Evolutionary conservation across 495 filamentous ascomycete genomes (phyloP).

Genomic region (Patellaria atrata): DNA sequence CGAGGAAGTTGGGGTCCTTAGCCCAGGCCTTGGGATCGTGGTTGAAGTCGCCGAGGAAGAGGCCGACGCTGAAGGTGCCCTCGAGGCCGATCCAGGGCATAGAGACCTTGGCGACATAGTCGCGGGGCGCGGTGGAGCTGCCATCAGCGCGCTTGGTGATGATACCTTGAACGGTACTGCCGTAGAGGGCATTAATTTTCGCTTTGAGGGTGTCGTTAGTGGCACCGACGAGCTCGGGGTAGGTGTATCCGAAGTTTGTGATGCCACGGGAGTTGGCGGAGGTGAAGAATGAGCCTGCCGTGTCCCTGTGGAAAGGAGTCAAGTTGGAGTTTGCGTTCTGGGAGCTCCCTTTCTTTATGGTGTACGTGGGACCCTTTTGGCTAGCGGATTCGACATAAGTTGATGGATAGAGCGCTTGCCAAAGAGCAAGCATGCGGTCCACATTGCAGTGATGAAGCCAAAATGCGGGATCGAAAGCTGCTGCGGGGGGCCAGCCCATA

Average conservation of each 20-base stretch:
- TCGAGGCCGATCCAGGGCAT: slow-evolving; percentile 11
- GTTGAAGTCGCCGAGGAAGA: slow-evolving; percentile 7
- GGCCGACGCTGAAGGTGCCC: slow-evolving; percentile 7
- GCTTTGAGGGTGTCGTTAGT: slow-evolving; percentile 7
- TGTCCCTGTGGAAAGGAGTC: slow-evolving; percentile 27
- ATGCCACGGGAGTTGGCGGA: slow-evolving; percentile 20
- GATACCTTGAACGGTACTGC: background rate
- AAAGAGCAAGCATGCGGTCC: slow-evolving; percentile 13
- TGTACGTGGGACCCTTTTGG: slow-evolving; percentile 5
- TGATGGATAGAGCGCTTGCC: slow-evolving; percentile 11
- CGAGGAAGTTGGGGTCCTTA: slow-evolving; percentile 12
- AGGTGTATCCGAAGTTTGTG: slow-evolving; percentile 33
- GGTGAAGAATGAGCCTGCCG: slow-evolving; percentile 21
- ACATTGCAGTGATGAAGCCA: slow-evolving; percentile 15
- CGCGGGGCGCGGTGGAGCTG: slow-evolving; percentile 6
- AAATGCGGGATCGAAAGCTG: slow-evolving; percentile 14
- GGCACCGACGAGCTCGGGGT: slow-evolving; percentile 32
- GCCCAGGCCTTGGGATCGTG: slow-evolving; percentile 6
- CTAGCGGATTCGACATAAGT: slow-evolving; percentile 8
- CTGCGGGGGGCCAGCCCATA: slow-evolving; percentile 10
- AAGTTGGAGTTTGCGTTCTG: slow-evolving; percentile 4
- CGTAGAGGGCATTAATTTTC: slow-evolving; percentile 10
- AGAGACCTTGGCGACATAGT: slow-evolving; percentile 11
- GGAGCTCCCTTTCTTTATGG: slow-evolving; percentile 1
- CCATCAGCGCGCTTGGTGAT: background rate